A percentile compares a stretch with the other conserved stretches of the same genome.
phyloP scores from a whole-genome alignment of 306 rosid species.

The Fragaria vesca region DNA sequence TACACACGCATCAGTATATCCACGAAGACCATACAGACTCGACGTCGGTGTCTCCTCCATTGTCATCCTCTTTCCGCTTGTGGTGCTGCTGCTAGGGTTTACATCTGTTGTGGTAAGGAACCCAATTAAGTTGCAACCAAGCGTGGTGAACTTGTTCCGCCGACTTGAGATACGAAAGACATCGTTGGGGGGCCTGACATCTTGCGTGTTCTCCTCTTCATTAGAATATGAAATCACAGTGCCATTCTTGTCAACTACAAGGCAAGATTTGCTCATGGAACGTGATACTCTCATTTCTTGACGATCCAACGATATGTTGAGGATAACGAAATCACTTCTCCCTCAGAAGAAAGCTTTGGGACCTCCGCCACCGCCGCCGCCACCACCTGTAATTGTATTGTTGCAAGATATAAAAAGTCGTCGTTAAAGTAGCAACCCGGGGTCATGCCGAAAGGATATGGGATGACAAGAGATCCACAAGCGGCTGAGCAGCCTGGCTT shows the following conservation, averaged over 20 bases:
- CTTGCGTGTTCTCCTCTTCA: not conserved
- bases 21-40: not conserved
- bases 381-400: not conserved
- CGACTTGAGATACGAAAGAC: not conserved
- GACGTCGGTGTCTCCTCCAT: not conserved
- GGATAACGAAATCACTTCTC: not conserved
- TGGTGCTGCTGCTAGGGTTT: not conserved
- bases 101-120: not conserved
- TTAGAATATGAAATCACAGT: too few relatives aligned
- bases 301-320: slow-evolving; percentile 13
- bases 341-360: not conserved
- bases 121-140: slow-evolving; percentile 6
- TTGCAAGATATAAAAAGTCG: slow-evolving; percentile 19
- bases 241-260: not conserved
- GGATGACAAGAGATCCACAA: slow-evolving; percentile 27
- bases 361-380: not conserved
- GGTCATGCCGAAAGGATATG: slow-evolving; percentile 28
- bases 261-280: not conserved
- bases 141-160: slow-evolving; percentile 7
- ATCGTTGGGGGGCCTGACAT: not conserved
- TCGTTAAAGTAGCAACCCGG: slow-evolving; percentile 6
- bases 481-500: slow-evolving; percentile 13
- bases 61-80: too few relatives aligned
- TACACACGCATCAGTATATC: not conserved
- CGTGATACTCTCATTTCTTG: slow-evolving; percentile 28